Base-by-base conservation (phyloP, 2,329 filamentous ascomycete species). In the Chalaropsis ovoidea region DNA sequence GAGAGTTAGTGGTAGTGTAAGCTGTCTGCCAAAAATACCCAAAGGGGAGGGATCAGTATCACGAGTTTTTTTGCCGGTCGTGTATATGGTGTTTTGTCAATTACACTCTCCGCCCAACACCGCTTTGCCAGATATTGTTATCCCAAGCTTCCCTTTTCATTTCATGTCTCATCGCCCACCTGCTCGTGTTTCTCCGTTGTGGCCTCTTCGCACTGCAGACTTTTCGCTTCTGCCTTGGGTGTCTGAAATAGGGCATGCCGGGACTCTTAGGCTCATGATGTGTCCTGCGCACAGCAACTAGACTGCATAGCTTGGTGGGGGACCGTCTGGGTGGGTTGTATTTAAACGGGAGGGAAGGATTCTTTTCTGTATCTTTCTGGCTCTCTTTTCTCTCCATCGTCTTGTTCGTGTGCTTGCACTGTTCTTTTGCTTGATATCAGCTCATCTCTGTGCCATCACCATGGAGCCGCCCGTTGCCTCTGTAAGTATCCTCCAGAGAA, bases 211-310 rank as follows among this genome's bases (percentile, higher is more conserved):
- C 35, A 10, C 47, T 52, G 11, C 47, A 52, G 7, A 13, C 22
- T 52, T 27, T 17, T 52, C 47, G 3, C 19, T 19, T 52, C 47
- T 27, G 22, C 11, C 19, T 24, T 27, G 10, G 19, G 11, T 52
- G 13, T 52, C 47, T 52, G 3, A 27, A 27, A 52, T 15, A 3
- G 54, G 54, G n/a, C 39, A 19, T 19, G 6, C 15, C 31, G 7
- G n/a, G 24, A 39, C 15, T 58, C 52, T 35, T 35, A 10, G n/a
- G 10, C n/a, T 39, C 15, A 39, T 8, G 54, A 58, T 58, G 6
- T 58, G 15, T 39, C 27, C 10, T n/a, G 27, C 15, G 31, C 54
- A 58, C 31, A 39, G 54, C 54, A 58, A 58, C 54, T 58, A n/a
- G 31, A 35, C 27, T 27, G 27, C n/a, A 39, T n/a, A 58, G 54